phyloP scores from a whole-genome alignment of 2,329 filamentous ascomycete species.

The Uncinocarpus reesii region DNA sequence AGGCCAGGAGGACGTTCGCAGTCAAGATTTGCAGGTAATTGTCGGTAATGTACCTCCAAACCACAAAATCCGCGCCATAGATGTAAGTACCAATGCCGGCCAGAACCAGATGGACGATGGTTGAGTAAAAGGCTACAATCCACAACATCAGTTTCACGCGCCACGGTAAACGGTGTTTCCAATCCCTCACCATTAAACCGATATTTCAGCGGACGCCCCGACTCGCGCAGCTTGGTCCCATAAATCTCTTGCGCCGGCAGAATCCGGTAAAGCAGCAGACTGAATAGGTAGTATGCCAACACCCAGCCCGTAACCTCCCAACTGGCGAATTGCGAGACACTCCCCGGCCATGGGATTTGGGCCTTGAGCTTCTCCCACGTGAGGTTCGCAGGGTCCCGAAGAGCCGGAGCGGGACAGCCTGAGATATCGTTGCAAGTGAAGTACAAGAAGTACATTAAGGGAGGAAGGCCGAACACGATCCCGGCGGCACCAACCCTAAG shows the following conservation, averaged over 20 bases:
- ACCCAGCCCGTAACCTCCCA: constrained; percentile 59
- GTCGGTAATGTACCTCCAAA: constrained; percentile 89
- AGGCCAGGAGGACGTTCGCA: constrained; percentile 68
- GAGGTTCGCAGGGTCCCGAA: constrained; percentile 62
- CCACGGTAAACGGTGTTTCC: not conserved
- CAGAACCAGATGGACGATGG: constrained; percentile 59
- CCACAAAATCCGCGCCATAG: constrained; percentile 68
- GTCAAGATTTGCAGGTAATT: constrained; percentile 82
- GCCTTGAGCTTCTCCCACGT: constrained; percentile 61
- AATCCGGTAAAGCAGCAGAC: constrained; percentile 61
- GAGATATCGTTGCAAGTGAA: constrained; percentile 89
- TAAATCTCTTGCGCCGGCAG: constrained; percentile 64
- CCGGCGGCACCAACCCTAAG: constrained; percentile 13
- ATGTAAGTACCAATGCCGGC: constrained; percentile 63
- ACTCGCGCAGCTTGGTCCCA: constrained; percentile 59
- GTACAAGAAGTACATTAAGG: constrained; percentile 66
- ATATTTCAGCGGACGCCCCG: constrained; percentile 63
- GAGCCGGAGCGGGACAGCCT: constrained; percentile 77
- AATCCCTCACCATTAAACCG: constrained; percentile 58
- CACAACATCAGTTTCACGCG: not conserved
- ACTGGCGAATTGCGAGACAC: constrained; percentile 62
- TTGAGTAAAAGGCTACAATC: constrained; percentile 59
- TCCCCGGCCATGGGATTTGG: constrained; percentile 69
- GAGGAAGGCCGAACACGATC: constrained; percentile 70
- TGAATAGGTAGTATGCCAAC: constrained; percentile 67